Evolutionary conservation across 2,329 filamentous ascomycete genomes (phyloP).

Genomic region (Claviceps maximensis): DNA sequence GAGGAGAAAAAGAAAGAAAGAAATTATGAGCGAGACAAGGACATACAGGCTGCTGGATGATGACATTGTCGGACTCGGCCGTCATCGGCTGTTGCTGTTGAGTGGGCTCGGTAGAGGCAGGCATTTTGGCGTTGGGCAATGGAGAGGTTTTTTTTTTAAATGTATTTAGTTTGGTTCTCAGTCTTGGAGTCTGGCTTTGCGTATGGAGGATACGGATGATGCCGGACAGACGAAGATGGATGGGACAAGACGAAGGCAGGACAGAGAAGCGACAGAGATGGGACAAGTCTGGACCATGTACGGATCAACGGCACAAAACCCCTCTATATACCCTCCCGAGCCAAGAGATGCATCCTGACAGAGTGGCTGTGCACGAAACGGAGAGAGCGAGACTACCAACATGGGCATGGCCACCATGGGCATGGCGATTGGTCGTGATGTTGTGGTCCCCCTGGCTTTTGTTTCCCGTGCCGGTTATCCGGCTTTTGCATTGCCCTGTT

Average conservation of each 20-base stretch:
- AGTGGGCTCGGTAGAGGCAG: neutral
- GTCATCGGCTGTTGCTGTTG: neutral
- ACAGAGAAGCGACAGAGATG: too few relatives aligned
- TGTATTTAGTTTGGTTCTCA: neutral
- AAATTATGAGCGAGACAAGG: neutral
- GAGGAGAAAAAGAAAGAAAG: too few relatives aligned
- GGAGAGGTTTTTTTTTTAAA: neutral
- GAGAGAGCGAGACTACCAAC: neutral
- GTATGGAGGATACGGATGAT: neutral
- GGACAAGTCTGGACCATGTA: too few relatives aligned
- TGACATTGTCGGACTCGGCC: neutral
- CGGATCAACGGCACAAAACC: neutral
- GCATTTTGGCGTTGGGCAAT: neutral
- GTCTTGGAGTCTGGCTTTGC: too few relatives aligned
- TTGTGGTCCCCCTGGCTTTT: neutral
- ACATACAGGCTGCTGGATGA: slow-evolving; percentile 1
- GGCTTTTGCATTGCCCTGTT: neutral
- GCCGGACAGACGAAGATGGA: neutral
- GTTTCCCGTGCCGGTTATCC: neutral
- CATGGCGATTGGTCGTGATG: neutral
- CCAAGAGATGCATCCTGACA: neutral
- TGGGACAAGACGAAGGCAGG: too few relatives aligned
- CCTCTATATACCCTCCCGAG: neutral
- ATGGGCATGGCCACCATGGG: neutral
- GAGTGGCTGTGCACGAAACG: neutral